Conservation (phyloP, 208 protist species). For the Wallacemonas sp. region DNA sequence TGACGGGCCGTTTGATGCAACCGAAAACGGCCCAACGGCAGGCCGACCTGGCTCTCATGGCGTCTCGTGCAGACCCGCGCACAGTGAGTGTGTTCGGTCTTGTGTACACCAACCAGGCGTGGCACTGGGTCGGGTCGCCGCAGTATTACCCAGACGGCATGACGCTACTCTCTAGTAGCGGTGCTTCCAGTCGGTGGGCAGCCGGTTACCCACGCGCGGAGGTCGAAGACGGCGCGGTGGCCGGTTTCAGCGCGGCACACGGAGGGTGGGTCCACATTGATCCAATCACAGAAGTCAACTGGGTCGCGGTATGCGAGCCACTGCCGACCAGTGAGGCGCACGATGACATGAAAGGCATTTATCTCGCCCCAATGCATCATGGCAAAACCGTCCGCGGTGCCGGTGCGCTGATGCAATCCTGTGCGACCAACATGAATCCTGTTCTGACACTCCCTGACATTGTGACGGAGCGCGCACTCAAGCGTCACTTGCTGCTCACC, state of each 20-base stretch:
- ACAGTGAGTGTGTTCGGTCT: constrained; percentile 1
- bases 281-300: neutral
- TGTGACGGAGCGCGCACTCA: neutral
- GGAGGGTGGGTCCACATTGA: constrained; percentile 13
- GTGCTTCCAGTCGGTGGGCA: neutral
- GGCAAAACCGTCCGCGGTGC: too few relatives aligned
- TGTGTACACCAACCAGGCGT: neutral
- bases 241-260: constrained; percentile 13
- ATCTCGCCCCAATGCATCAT: too few relatives aligned
- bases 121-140: constrained; percentile 2
- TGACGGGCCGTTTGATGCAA: neutral
- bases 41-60: neutral
- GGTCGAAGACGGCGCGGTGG: constrained; percentile 3
- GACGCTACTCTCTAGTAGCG: neutral
- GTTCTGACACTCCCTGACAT: constrained; percentile 2
- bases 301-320: constrained; percentile 12
- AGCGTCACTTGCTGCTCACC: constrained; percentile 2
- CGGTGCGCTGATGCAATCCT: constrained; percentile 1
- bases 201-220: neutral
- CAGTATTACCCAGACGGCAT: constrained; percentile 8
- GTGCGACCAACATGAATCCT: neutral
- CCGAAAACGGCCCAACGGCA: neutral
- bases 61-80: neutral
- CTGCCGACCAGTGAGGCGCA: neutral
- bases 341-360: constrained; percentile 3